Evolutionary conservation across 208 protist genomes (phyloP).

Genomic region (Crithidia brevicula): DNA sequence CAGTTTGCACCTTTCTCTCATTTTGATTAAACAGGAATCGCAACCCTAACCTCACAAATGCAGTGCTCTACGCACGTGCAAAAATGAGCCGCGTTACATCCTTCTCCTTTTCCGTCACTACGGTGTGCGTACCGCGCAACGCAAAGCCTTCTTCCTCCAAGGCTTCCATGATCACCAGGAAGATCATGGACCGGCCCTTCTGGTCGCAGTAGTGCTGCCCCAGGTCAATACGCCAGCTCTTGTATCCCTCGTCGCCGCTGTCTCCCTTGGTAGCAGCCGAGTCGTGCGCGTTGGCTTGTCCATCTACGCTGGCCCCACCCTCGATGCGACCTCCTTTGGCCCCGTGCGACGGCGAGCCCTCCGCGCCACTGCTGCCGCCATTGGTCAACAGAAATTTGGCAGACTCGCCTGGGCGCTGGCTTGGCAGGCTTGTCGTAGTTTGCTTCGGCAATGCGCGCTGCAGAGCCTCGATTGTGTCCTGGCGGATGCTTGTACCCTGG

Average conservation of each 20-base stretch:
- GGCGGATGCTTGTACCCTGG: conserved; percentile 69
- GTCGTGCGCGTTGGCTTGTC: not conserved
- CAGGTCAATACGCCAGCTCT: conserved; percentile 66
- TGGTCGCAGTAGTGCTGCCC: conserved; percentile 87
- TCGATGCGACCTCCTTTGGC: conserved; percentile 13
- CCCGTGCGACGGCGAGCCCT: not conserved
- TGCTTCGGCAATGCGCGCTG: conserved; percentile 64
- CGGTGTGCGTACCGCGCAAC: conserved; percentile 62
- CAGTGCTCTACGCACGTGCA: conserved; percentile 34
- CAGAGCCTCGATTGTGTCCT: conserved; percentile 80
- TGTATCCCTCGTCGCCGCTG: conserved; percentile 42
- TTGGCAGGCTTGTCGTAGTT: conserved; percentile 63
- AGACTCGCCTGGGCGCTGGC: conserved; percentile 40
- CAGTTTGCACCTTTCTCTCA: too few relatives aligned
- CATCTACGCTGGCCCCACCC: not conserved
- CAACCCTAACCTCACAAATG: not conserved
- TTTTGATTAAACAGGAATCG: conserved; percentile 8
- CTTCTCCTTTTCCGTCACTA: conserved; percentile 60
- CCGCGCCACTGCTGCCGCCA: conserved; percentile 17
- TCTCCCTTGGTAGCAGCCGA: not conserved
- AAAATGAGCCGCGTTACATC: conserved; percentile 83
- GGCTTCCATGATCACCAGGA: conserved; percentile 64
- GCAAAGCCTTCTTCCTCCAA: conserved; percentile 80
- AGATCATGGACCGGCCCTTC: conserved; percentile 65
- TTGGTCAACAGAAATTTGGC: conserved; percentile 54